Evolutionary conservation across 2,329 filamentous ascomycete species (phyloP).

Genomic region (Fusarium torulosum): DNA sequence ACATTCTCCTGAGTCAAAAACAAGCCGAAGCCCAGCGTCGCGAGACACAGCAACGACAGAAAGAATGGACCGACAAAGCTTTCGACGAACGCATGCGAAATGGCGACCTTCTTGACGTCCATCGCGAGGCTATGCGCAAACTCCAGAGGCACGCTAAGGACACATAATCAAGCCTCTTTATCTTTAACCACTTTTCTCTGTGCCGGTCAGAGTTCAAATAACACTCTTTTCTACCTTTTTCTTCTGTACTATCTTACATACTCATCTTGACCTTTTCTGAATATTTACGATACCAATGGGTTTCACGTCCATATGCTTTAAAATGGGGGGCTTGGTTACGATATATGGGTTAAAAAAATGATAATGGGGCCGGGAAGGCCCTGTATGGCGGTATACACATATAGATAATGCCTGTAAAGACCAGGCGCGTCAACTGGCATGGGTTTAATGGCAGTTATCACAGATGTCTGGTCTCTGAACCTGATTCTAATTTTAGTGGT

Average conservation of each 20-base stretch:
- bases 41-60: slow-evolving; percentile 69
- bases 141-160: slow-evolving; percentile 72
- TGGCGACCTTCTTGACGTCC: slow-evolving; percentile 79
- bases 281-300: slow-evolving; percentile 47
- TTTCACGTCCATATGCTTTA: slow-evolving; percentile 33
- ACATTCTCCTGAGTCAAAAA: slow-evolving; percentile 69
- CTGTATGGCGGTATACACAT: slow-evolving; percentile 30
- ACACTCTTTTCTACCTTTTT: slow-evolving; percentile 22
- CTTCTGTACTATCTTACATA: slow-evolving; percentile 27
- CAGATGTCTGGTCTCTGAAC: slow-evolving; percentile 2
- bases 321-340: slow-evolving; percentile 22
- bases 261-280: slow-evolving; percentile 33
- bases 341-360: slow-evolving; percentile 28
- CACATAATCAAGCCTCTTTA: slow-evolving; percentile 11
- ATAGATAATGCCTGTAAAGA: slow-evolving; percentile 25
- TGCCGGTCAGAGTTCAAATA: not conserved
- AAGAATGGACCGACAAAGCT: slow-evolving; percentile 69
- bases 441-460: slow-evolving; percentile 27
- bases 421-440: slow-evolving; percentile 26
- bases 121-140: slow-evolving; percentile 81
- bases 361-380: slow-evolving; percentile 26
- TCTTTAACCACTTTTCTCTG: not conserved
- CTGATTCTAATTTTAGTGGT: slow-evolving; percentile 9
- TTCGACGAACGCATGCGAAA: slow-evolving; percentile 83
- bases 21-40: slow-evolving; percentile 71